Base-by-base conservation (phyloP, 805 yeast genomes). In the Yamadazyma tumulicola region DNA sequence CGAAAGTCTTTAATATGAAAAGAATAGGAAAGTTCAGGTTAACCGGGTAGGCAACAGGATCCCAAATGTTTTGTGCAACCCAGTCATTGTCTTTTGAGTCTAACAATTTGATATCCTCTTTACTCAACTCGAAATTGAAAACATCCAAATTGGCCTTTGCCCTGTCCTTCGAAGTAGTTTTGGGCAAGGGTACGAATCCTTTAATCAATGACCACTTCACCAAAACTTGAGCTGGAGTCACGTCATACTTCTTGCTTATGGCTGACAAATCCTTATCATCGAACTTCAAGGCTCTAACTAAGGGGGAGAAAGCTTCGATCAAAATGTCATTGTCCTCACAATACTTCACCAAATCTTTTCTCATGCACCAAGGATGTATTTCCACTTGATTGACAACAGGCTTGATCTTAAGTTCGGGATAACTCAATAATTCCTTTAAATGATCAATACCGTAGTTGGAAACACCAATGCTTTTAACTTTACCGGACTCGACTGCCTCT, bases 301-400 rank as follows among this genome's bases (percentile, higher is more conserved):
- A 70, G 5, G 96, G 96, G 8, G 93, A 79, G 59, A 74, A 88
- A 1, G 94, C 89, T 54, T 84, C 85, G 9, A 81, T 74, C 5
- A 66, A 59, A 25, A 88, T 72, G 29, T 69, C 77, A 38, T 79
- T 58, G 10, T 65, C 50, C 21, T 67, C 64, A 52, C 83, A 79
- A 57, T 63, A 82, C 33, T 52, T 51, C 43, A 82, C 52, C 47
- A 85, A 65, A 44, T 69, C 68, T 39, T 71, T 72, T 64, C 85
- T 94, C 37, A 83, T 82, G 53, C 86, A 70, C 36, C 52, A 57
- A 13, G 63, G 61, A 43, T 58, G 64, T 17, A 50, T 43, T 41
- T 61, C 67, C 32, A 61, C 50, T 37, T 61, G 67, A 36, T 59
- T 59, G 20, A 55, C 53, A 5, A 43, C 64, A 2, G 67, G 67